Base-by-base conservation (phyloP, 495 filamentous ascomycete species). In the Viridothelium virens region DNA sequence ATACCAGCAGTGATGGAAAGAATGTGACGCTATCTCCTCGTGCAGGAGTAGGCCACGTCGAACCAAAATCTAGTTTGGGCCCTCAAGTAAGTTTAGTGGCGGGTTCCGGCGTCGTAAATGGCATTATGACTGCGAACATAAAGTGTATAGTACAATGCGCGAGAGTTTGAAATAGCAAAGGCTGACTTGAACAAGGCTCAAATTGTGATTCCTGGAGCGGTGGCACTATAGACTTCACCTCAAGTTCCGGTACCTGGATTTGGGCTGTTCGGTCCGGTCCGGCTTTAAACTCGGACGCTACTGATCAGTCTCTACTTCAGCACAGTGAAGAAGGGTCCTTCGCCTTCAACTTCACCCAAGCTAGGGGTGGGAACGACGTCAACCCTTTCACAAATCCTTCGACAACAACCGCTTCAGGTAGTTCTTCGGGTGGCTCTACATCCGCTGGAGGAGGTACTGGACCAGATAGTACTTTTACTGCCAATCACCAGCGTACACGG, bases 221-320 rank as follows among this genome's bases (percentile, higher is more conserved):
- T n/a, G 79, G 81, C 3, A 67, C 67, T n/a, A 78, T 80, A 62
- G 71, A 83, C 65, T 74, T 80, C 33, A 80, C 68, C 12, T 75
- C 72, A 38, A 72, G 79, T 1, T 73, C 69, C 6, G 80, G 82
- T 25, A 70, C 75, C 12, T 93, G 89, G 84, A 88, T 96, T 68
- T 87, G 81, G 71, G 87, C 87, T 1, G 80, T 81, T 73, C 85
- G 84, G 64, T 70, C 74, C 12, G 88, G 91, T 3, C 71, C 74
- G 0, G 68, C 87, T 1, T 70, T 93, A 56, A 78, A 83, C 41
- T 83, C 85, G 11, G 78, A 81, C 11, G 80, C 79, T 63, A 50
- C 69, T 2, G 74, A 73, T 6, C 83, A 81, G 0, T 65, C 61
- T 14, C 85, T 95, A 65, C 38, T 48, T 9, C 77, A 86, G 65